Evolutionary conservation across 2,329 filamentous ascomycete genomes (phyloP).

Genomic region (Cytospora schulzeri): DNA sequence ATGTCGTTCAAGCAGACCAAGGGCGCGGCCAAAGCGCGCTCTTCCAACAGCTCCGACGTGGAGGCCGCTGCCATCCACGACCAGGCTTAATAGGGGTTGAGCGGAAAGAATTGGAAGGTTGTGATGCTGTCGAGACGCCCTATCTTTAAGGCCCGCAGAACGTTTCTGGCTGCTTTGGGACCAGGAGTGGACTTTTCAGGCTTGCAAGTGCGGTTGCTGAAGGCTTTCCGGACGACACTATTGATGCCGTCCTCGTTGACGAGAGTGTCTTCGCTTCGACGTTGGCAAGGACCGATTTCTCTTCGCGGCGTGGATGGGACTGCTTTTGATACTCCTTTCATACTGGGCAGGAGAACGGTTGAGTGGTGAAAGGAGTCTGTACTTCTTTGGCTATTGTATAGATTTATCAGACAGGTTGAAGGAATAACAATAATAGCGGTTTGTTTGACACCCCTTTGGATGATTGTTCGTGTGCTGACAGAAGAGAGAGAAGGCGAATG

Average conservation of each 20-base stretch:
- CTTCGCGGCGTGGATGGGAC: background rate
- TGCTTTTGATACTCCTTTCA: background rate
- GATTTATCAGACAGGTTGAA: background rate
- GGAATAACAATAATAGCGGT: background rate
- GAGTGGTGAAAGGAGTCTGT: background rate
- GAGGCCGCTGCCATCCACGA: background rate
- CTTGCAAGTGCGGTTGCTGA: background rate
- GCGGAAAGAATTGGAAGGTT: background rate
- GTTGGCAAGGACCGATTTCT: background rate
- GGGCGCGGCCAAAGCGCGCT: constrained; percentile 6
- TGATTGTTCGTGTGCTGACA: background rate
- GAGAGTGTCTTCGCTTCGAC: background rate
- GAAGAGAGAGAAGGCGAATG: background rate
- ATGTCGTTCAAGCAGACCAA: constrained; percentile 37
- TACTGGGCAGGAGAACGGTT: background rate
- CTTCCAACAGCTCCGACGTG: constrained; percentile 10
- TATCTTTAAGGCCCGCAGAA: background rate
- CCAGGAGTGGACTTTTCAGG: background rate
- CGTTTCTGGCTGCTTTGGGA: background rate
- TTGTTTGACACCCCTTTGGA: background rate
- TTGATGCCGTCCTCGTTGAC: background rate
- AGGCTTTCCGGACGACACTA: background rate
- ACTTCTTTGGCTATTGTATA: background rate
- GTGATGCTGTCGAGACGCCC: background rate
- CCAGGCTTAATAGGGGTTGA: background rate